A percentile compares a stretch with the other conserved stretches of the same genome.
Conservation (phyloP, 2,329 filamentous ascomycete genomes). For the Ophiostoma australiae region DNA sequence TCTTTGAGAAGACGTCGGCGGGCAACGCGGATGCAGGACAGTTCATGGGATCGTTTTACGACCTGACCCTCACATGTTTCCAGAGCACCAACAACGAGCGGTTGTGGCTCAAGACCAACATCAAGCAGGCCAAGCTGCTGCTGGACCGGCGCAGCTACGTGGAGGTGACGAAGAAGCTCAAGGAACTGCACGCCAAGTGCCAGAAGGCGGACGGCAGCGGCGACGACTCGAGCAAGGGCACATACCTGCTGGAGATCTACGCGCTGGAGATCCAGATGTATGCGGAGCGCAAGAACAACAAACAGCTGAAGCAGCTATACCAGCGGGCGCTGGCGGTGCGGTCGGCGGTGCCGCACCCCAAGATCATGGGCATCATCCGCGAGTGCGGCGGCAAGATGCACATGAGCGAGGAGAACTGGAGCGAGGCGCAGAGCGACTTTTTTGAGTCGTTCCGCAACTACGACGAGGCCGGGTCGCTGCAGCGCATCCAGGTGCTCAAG, state of each 20-base stretch:
- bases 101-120: constrained; percentile 96
- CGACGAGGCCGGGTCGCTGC: constrained; percentile 92
- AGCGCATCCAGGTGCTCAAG: constrained; percentile 94
- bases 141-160: constrained; percentile 86
- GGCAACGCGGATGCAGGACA: constrained; percentile 65
- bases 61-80: constrained; percentile 86
- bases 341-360: constrained; percentile 95
- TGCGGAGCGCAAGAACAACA: constrained; percentile 93
- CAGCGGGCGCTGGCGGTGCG: constrained; percentile 85
- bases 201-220: constrained; percentile 78
- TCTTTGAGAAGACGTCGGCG: constrained; percentile 83
- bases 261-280: constrained; percentile 99
- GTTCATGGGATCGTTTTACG: constrained; percentile 94
- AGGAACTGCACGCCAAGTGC: constrained; percentile 83
- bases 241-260: constrained; percentile 92
- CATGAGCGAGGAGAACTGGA: constrained; percentile 99
- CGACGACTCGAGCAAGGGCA: constrained; percentile 92
- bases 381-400: constrained; percentile 99
- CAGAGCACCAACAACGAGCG: constrained; percentile 97
- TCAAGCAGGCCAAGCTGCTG: constrained; percentile 88
- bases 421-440: constrained; percentile 93
- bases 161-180: constrained; percentile 73
- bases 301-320: constrained; percentile 88
- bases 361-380: constrained; percentile 98
- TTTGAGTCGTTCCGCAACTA: constrained; percentile 99